Percentiles rank a stretch among this genome's conserved stretches.
Evolutionary conservation across 2,329 filamentous ascomycete species (phyloP).

Genomic region (Aspergillus ochraceoroseus): DNA sequence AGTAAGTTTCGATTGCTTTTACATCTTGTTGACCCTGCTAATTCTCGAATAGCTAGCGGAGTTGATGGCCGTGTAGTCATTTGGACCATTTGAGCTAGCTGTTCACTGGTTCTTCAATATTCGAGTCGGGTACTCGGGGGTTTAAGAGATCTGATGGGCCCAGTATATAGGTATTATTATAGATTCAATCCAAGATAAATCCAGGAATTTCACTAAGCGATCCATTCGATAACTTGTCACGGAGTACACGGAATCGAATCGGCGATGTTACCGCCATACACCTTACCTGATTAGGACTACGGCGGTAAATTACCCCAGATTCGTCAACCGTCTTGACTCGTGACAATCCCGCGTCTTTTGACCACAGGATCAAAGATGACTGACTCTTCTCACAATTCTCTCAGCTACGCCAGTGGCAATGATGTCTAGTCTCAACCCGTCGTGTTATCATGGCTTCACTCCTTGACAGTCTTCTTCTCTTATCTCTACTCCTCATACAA

Average conservation of each 20-base stretch:
- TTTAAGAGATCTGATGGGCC: no score
- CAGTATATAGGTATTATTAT: no score
- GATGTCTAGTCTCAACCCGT: not conserved
- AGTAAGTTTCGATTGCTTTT: constrained; percentile 54
- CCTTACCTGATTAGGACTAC: not conserved
- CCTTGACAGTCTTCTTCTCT: not conserved
- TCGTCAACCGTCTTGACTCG: constrained; percentile 7
- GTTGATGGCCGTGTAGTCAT: constrained; percentile 79
- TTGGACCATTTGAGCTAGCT: constrained; percentile 56
- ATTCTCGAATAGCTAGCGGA: constrained; percentile 59
- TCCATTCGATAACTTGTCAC: no score
- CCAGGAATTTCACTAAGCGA: no score
- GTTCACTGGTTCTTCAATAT: no score
- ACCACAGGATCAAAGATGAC: no score
- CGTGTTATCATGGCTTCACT: constrained; percentile 5
- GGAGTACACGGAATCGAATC: not conserved
- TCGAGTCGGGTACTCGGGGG: no score
- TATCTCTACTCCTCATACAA: constrained; percentile 1
- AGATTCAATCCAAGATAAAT: no score
- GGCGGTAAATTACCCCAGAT: constrained; percentile 17
- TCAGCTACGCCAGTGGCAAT: constrained; percentile 1
- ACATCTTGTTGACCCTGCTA: constrained; percentile 15
- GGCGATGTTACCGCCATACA: constrained; percentile 3
- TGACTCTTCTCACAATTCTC: not conserved
- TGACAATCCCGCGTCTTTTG: constrained; percentile 1